Percentiles rank a stretch among this genome's conserved stretches.
Conservation (phyloP, 805 yeast species). For the Saccharomycopsis synnaedendra region DNA sequence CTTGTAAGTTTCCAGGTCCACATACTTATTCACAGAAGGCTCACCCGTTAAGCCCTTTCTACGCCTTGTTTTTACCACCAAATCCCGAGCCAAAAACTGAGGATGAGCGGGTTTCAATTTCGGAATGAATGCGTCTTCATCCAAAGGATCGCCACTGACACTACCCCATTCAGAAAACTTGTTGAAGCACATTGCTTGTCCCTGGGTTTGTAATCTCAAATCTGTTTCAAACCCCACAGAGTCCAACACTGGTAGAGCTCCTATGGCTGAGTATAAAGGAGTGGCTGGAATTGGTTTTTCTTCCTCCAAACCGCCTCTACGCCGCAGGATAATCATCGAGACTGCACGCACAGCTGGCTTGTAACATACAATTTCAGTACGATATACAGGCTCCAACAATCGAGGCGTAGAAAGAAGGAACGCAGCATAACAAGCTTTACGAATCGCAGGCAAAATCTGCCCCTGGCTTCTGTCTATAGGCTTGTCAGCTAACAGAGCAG, state of each 20-base stretch:
- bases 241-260: conserved; percentile 77
- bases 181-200: conserved; percentile 61
- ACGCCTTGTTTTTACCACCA: conserved; percentile 76
- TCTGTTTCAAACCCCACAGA: conserved; percentile 87
- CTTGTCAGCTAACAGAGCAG: conserved; percentile 39
- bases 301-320: conserved; percentile 57
- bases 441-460: conserved; percentile 70
- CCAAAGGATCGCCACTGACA: conserved; percentile 90
- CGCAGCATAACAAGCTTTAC: conserved; percentile 79
- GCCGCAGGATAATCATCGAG: conserved; percentile 36
- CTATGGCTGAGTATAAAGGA: conserved; percentile 47
- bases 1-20: background rate
- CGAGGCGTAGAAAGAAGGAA: conserved; percentile 68
- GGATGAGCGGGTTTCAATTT: conserved; percentile 66
- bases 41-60: conserved; percentile 79
- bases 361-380: conserved; percentile 46
- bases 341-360: conserved; percentile 36
- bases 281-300: conserved; percentile 62
- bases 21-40: conserved; percentile 36
- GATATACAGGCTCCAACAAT: conserved; percentile 72
- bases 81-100: conserved; percentile 71
- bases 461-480: conserved; percentile 42
- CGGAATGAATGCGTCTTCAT: conserved; percentile 49
- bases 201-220: conserved; percentile 62
- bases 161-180: conserved; percentile 61